Percentiles rank a stretch among this genome's conserved stretches.
Conservation (phyloP, 371 early-diverging fungal species). For the Synchytrium microbalum region DNA sequence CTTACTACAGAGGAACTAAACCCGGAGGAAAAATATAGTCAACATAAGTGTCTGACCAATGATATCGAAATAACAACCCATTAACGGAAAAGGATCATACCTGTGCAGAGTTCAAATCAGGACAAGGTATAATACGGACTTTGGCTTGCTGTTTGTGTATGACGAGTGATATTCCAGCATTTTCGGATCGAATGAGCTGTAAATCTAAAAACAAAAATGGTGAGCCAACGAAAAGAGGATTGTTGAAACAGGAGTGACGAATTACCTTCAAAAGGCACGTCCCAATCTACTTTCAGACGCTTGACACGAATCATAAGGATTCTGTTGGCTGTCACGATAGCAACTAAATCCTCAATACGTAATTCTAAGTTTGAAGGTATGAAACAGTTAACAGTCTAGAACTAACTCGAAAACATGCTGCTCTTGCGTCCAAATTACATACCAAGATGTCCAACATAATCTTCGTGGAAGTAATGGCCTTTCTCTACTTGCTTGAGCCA, state of each 20-base stretch:
- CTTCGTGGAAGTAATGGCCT: conserved; percentile 75
- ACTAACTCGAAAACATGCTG: not conserved
- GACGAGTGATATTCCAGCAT: conserved; percentile 28
- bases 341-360: conserved; percentile 37
- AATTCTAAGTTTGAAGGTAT: conserved; percentile 18
- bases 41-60: no score
- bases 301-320: conserved; percentile 32
- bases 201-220: conserved; percentile 14
- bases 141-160: conserved; percentile 23
- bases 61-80: no score
- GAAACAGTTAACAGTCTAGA: conserved; percentile 6
- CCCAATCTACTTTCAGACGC: conserved; percentile 35
- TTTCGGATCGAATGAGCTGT: conserved; percentile 22
- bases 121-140: conserved; percentile 34
- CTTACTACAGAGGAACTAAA: not conserved
- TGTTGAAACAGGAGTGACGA: not conserved
- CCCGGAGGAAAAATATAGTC: no score
- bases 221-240: no score
- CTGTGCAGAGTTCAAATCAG: conserved; percentile 30
- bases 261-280: conserved; percentile 33
- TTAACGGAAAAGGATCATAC: conserved; percentile 10
- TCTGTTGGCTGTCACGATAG: conserved; percentile 31
- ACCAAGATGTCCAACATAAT: conserved; percentile 80
- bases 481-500: conserved; percentile 81
- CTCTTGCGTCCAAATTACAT: not conserved